Evolutionary conservation across 495 filamentous ascomycete genomes (phyloP).

Genomic region (Zalerion maritima): DNA sequence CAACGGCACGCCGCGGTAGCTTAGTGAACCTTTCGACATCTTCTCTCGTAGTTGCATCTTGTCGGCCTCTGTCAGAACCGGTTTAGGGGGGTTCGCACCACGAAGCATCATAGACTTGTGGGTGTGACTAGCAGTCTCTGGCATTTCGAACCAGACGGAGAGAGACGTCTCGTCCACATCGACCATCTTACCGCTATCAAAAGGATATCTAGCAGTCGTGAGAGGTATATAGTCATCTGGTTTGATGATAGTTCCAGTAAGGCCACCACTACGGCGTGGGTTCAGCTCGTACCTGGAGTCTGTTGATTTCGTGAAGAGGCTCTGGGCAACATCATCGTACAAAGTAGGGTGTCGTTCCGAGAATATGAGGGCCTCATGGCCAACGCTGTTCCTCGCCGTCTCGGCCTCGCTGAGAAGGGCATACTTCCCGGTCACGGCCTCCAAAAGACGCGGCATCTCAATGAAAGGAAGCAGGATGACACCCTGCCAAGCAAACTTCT

Average conservation of each 20-base stretch:
- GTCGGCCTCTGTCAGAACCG: slow-evolving; percentile 58
- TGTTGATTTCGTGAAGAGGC: slow-evolving; percentile 85
- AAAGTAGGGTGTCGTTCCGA: slow-evolving; percentile 60
- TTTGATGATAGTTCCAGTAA: slow-evolving; percentile 69
- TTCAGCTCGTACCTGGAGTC: slow-evolving; percentile 54
- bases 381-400: slow-evolving; percentile 59
- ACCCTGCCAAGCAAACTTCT: slow-evolving; percentile 97
- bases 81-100: slow-evolving; percentile 55
- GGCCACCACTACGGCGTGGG: slow-evolving; percentile 53
- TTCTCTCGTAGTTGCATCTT: slow-evolving; percentile 51
- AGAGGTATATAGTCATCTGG: slow-evolving; percentile 70
- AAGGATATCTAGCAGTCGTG: slow-evolving; percentile 39
- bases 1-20: slow-evolving; percentile 27
- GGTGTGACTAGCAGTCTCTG: slow-evolving; percentile 43
- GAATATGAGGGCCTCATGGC: slow-evolving; percentile 69
- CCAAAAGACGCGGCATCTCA: slow-evolving; percentile 73
- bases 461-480: slow-evolving; percentile 92
- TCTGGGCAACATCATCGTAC: slow-evolving; percentile 63
- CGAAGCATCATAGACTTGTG: slow-evolving; percentile 94
- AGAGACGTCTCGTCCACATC: slow-evolving; percentile 70
- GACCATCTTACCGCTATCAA: slow-evolving; percentile 52
- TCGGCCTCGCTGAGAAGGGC: slow-evolving; percentile 69
- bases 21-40: slow-evolving; percentile 42
- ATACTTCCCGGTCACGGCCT: slow-evolving; percentile 72
- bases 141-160: slow-evolving; percentile 76